Evolutionary conservation across 306 rosid species (phyloP), one percentile per base, ranked within the genome.

Genomic region (Cicer pinnatifidum): DNA sequence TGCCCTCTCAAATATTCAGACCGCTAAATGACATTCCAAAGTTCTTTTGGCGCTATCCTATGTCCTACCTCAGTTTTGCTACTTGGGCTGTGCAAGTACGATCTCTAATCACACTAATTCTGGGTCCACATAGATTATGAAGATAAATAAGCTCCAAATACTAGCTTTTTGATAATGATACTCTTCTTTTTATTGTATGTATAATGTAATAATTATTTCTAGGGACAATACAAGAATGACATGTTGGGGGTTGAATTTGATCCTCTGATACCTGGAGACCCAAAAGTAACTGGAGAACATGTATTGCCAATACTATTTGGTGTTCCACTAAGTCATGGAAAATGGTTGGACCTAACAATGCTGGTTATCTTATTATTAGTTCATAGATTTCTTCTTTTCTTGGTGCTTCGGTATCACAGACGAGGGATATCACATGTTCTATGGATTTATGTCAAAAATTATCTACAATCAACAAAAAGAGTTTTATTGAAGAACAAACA

Each of bases 201-300:
- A 56, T 20, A 37, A 19, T 54, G 9, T 1, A 19, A 19, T 9
- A 19, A 19, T 19, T 20, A 7, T 56, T 20, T 7, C 8, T 10
- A 82, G 88, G 88, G 90, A 60, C 82, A 84, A 4, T 84, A 58
- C 78, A 86, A 86, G 81, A 84, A 86, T 71, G 86, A 86, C 80
- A 81, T 86, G 67, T 66, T 86, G 8, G 90, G 90, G 15, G 65
- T 84, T 35, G 88, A 84, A 41, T 84, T 84, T 74, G 88, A 84
- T 20, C 65, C 85, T 62, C 20, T 57, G 11, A 48, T 80, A 16
- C 70, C 79, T 1, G 84, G 82, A 46, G 80, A 61, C 44, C 72
- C 85, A 28, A 84, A 73, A 67, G 86, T 77, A 37, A 33, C 76
- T 15, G 88, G 86, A 63, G 73, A 77, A 47, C 9, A 69, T 58